Base-by-base conservation (phyloP, 345 rosid genomes). In the Psidium friedrichsthalianum region DNA sequence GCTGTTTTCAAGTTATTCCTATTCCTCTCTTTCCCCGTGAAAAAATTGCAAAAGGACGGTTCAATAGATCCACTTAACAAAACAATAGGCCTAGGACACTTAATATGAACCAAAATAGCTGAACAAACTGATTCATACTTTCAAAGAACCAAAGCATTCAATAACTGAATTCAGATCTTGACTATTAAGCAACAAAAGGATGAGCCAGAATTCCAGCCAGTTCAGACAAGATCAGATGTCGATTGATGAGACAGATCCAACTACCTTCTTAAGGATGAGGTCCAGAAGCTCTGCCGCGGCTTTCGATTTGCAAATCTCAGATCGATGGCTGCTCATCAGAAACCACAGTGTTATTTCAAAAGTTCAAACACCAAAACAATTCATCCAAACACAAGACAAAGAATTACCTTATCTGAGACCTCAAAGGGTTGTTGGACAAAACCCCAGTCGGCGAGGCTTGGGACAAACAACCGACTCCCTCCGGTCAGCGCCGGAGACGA, bases 251-350 rank as follows among this genome's bases (percentile, higher is more conserved):
- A 84, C 57, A 84, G 27, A 61, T 32, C 51, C 36, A 32, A 51
- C 56, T 87, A 95, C 98, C 99, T 93, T 94, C 91, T 85, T 93
- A 44, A 92, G 95, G 84, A 97, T 94, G 14, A 96, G 88, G 86
- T 97, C 99, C 84, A 97, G 85, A 92, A 95, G 98, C 91, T 95
- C 98, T 0, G 95, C 92, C 85, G 95, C 90, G 8, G 95, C 98
- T 86, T 89, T 91, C 0, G 89, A 89, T 82, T 96, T 98, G 82
- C 87, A 88, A 52, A 90, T 44, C 89, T 95, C 97, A 20, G 91
- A 90, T 22, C 91, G 93, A 86, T 93, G 92, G 86, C 98, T 95
- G 91, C 12, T 36, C 61, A 83, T 44, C 57, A 85, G 25, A 51
- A 81, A 81, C 20, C 36, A 49, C 6, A 20, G 78, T 4, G 78